These are phyloP conservation scores for Auricularia cornea DNA, from an alignment of 768 basidiomycete species.

Conservation along the genomic window DNA sequence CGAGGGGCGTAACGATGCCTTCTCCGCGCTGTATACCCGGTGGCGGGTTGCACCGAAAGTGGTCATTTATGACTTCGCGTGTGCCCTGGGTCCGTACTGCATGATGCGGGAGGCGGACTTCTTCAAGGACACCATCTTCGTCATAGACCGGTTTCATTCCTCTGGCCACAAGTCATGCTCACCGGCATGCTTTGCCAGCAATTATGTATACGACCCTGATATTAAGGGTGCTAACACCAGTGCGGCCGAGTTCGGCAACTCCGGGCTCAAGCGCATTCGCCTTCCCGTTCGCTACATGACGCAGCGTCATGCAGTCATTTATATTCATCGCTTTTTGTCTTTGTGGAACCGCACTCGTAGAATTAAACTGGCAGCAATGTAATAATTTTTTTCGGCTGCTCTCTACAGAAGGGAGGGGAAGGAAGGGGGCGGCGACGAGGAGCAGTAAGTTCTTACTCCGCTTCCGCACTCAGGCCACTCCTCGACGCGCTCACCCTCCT, in stretches of 20 bases:
- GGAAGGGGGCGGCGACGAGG: too few species aligned
- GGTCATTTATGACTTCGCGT: too few species aligned
- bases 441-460: too few species aligned
- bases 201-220: conserved; percentile 20
- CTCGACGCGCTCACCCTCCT: too few species aligned
- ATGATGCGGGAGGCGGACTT: too few species aligned
- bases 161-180: conserved; percentile 27
- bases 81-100: too few species aligned
- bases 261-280: conserved; percentile 17
- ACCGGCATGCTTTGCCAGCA: conserved; percentile 20
- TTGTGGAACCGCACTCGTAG: neutral
- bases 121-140: too few species aligned
- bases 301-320: conserved; percentile 20
- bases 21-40: conserved; percentile 29
- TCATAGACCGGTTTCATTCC: conserved; percentile 27
- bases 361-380: too few species aligned
- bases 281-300: conserved; percentile 25
- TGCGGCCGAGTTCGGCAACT: conserved; percentile 27
- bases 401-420: too few species aligned
- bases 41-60: conserved; percentile 22
- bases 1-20: conserved; percentile 32
- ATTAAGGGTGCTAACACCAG: conserved; percentile 18
- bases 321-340: conserved; percentile 15
- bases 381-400: too few species aligned
- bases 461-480: too few species aligned